Percentiles rank a stretch among this genome's conserved stretches.
phyloP scores from a whole-genome alignment of 345 rosid genomes.

The Salix caprea region DNA sequence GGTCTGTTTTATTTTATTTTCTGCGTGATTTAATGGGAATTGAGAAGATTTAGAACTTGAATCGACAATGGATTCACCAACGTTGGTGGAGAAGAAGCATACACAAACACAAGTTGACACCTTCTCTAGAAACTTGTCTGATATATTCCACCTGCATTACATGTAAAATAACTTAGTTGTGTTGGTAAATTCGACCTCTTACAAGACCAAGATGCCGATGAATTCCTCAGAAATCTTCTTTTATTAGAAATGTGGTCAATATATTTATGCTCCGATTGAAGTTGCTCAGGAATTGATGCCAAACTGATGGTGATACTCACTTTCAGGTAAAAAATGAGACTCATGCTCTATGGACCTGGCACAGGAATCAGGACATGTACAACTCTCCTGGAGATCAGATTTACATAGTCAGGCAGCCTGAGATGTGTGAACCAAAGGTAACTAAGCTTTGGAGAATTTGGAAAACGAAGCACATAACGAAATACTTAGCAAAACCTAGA shows the following conservation, averaged over 20 bases:
- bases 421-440: conserved; percentile 40
- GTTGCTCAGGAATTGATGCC: not conserved
- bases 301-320: not conserved
- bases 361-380: conserved; percentile 65
- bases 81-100: too few relatives aligned
- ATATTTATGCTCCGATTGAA: not conserved
- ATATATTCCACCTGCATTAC: not conserved
- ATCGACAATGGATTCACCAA: too few relatives aligned
- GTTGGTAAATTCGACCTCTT: too few relatives aligned
- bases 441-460: not conserved
- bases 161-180: not conserved
- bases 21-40: not conserved
- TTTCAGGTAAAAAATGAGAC: conserved; percentile 75
- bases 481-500: not conserved
- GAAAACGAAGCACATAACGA: not conserved
- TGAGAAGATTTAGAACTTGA: not conserved
- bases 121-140: too few relatives aligned
- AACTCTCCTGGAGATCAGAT: conserved; percentile 62
- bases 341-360: conserved; percentile 90
- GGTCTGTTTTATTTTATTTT: not conserved
- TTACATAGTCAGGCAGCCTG: conserved; percentile 79
- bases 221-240: too few relatives aligned
- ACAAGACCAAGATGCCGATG: too few relatives aligned
- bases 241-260: too few relatives aligned
- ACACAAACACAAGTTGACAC: too few relatives aligned